Conservation (phyloP, 148 eudicot genomes). For the Chenopodium formosanum region DNA sequence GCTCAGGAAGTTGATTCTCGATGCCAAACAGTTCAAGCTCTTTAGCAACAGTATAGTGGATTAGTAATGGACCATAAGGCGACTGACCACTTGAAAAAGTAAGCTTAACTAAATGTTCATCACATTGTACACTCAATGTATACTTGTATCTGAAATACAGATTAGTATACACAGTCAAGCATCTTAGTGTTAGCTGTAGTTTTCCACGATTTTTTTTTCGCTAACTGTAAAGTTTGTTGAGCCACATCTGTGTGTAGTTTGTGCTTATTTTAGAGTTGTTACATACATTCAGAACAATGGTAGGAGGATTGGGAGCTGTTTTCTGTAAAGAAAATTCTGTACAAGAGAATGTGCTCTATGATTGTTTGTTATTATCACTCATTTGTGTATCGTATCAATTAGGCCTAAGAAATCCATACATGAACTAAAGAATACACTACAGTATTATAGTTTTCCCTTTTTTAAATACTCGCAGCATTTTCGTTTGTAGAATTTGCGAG, state of each 20-base stretch:
- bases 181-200: not conserved
- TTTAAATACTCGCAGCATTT: too few relatives aligned
- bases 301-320: not conserved
- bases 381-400: not conserved
- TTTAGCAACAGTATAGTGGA: constrained; percentile 69
- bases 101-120: not conserved
- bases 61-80: constrained; percentile 19
- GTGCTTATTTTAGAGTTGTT: not conserved
- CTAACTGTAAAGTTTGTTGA: constrained; percentile 4
- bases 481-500: too few relatives aligned
- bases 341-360: not conserved
- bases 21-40: constrained; percentile 72
- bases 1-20: constrained; percentile 61
- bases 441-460: too few relatives aligned
- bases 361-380: not conserved
- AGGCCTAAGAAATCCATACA: too few relatives aligned
- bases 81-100: not conserved
- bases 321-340: not conserved
- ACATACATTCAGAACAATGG: not conserved
- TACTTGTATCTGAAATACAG: not conserved
- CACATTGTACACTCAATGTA: not conserved
- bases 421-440: too few relatives aligned
- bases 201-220: not conserved
- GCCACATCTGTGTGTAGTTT: not conserved
- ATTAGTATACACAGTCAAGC: not conserved